Evolutionary conservation across 2,329 filamentous ascomycete species (phyloP), one percentile per base, ranked within the genome.

Genomic region (Zymoseptoria pseudotritici): DNA sequence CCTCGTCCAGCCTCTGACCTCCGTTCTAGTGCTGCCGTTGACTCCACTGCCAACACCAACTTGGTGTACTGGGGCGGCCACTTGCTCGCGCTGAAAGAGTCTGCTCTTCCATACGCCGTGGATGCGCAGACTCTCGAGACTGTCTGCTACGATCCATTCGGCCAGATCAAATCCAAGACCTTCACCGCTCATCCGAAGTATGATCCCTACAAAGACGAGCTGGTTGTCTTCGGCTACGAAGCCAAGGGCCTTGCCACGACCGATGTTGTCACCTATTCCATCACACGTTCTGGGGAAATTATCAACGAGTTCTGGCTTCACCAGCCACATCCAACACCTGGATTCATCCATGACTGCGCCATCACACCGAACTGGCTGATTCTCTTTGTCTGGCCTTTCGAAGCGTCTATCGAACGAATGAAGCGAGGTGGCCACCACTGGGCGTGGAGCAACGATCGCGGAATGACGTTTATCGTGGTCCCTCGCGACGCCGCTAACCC

Each of bases 21-120:
- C 17, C n/a, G 46, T n/a, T 13, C n/a, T 17, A 62, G 63, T 52
- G 66, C 63, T 29, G 66, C 65, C 4, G 81, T 85, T 50, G 73
- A 82, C 21, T 84, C 81, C 0, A 81, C 82, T 0, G 77, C 79
- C 2, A 86, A 86, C 63, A 86, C 83, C 1, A 86, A 86, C 59
- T 73, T 86, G n/a, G 74, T 82, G 1, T 83, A 80, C 65, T 86
- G 81, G 79, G 73, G 81, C 7, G 82, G 82, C 0, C 76, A 81
- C 53, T 66, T 85, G 59, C 73, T 85, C 4, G 82, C 82, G 0
- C 76, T 74, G 56, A 86, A 85, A 65, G 78, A 82, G 62, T 70
- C 72, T 31, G 74, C 71, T 0, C 67, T 73, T 5, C 74, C 74
- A 0, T 78, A 76, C 31, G 73, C 72, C 1, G 70, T 77, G 61